Conservation (phyloP, 2,329 filamentous ascomycete genomes). For the Fusarium anguioides region DNA sequence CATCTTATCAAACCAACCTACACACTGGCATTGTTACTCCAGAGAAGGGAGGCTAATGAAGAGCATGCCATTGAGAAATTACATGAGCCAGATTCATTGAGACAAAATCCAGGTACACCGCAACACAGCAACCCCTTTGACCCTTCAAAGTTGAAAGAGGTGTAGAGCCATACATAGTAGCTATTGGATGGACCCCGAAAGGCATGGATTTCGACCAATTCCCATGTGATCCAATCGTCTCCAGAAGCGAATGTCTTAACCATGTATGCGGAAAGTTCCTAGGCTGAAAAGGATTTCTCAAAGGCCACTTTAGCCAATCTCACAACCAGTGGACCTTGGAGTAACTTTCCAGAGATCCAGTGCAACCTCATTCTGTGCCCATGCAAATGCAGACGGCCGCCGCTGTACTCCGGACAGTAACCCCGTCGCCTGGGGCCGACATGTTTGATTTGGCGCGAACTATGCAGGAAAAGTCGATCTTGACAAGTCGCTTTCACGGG, state of each 20-base stretch:
- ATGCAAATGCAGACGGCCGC: conserved; percentile 31
- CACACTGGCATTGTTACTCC: conserved; percentile 15
- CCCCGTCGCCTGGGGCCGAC: conserved; percentile 9
- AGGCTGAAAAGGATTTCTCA: conserved; percentile 14
- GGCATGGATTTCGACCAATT: conserved; percentile 17
- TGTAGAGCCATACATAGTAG: conserved; percentile 17
- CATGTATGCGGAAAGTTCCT: conserved; percentile 27
- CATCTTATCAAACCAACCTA: conserved; percentile 28
- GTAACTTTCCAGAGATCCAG: conserved; percentile 34
- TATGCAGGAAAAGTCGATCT: conserved; percentile 1
- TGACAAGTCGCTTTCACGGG: not conserved
- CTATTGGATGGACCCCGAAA: conserved; percentile 25
- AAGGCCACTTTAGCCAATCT: conserved; percentile 15
- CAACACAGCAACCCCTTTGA: conserved; percentile 2
- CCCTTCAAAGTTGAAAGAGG: conserved; percentile 1
- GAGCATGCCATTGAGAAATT: conserved; percentile 32
- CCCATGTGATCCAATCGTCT: conserved; percentile 29
- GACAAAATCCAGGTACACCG: conserved; percentile 22
- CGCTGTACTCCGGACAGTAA: conserved; percentile 5
- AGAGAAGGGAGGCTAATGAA: conserved; percentile 32
- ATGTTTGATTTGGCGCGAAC: conserved; percentile 7
- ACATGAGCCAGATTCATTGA: conserved; percentile 1
- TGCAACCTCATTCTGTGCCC: conserved; percentile 25
- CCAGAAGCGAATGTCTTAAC: conserved; percentile 17
- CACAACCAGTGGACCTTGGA: not conserved